phyloP scores from a whole-genome alignment of 2,329 filamentous ascomycete genomes.

The Xylariaceae sp. region DNA sequence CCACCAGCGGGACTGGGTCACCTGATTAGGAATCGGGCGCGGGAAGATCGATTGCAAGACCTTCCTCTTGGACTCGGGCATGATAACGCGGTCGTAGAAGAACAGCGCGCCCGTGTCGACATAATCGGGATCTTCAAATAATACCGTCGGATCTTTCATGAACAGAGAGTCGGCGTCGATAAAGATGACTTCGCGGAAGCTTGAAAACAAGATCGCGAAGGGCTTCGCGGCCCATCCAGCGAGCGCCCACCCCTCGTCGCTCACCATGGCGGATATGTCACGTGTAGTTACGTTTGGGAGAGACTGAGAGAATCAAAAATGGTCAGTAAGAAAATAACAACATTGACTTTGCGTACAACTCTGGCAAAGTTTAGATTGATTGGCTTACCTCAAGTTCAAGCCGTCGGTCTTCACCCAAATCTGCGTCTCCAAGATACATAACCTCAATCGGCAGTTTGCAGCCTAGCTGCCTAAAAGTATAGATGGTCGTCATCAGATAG shows the following conservation, averaged over 20 bases:
- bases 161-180: constrained; percentile 44
- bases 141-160: constrained; percentile 37
- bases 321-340: background rate
- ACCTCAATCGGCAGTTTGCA: constrained; percentile 37
- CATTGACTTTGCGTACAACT: background rate
- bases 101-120: constrained; percentile 40
- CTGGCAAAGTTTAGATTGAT: too few relatives aligned
- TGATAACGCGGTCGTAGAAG: constrained; percentile 42
- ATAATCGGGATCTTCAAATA: constrained; percentile 43
- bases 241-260: constrained; percentile 41
- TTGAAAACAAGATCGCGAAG: constrained; percentile 43
- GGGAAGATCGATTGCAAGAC: constrained; percentile 42
- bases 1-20: constrained; percentile 36
- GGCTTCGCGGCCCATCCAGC: constrained; percentile 45
- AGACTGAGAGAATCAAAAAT: constrained; percentile 12
- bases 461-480: constrained; percentile 34
- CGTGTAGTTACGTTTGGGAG: constrained; percentile 41
- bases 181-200: constrained; percentile 44
- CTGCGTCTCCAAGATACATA: constrained; percentile 40
- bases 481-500: constrained; percentile 41
- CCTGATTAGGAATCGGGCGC: constrained; percentile 38
- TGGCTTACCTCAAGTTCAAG: constrained; percentile 36
- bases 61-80: constrained; percentile 33
- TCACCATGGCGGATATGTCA: constrained; percentile 41
- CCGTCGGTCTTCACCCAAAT: constrained; percentile 40